Conservation (phyloP, 768 basidiomycete species). For the Dacryopinax primogenitus region DNA sequence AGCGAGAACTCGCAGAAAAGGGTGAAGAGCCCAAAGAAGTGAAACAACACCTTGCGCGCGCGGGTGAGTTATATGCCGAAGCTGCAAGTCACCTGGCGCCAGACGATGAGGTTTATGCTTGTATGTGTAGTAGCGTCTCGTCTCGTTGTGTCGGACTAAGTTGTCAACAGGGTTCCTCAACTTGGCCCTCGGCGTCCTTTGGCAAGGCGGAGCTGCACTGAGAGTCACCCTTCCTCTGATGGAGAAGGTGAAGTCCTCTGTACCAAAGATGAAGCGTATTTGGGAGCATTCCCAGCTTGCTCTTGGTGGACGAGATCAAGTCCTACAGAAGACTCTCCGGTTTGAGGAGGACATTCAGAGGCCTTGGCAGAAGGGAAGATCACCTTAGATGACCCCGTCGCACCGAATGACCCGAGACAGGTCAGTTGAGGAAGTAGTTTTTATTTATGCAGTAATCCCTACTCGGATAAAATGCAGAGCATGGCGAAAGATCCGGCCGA, state of each 20-base stretch:
- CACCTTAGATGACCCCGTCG: neutral
- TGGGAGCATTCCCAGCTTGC: constrained; percentile 17
- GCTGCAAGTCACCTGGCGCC: constrained; percentile 26
- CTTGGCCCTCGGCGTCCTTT: constrained; percentile 18
- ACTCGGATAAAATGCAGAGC: no score
- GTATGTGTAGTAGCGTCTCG: constrained; percentile 14
- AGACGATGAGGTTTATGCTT: constrained; percentile 31
- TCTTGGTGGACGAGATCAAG: neutral
- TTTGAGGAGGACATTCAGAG: neutral
- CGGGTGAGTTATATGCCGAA: constrained; percentile 25
- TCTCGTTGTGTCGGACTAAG: constrained; percentile 1
- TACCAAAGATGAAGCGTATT: constrained; percentile 20
- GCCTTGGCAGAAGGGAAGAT: neutral
- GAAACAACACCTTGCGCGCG: constrained; percentile 18
- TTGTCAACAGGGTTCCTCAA: constrained; percentile 26
- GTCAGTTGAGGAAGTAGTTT: neutral
- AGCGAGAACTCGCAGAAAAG: constrained; percentile 21
- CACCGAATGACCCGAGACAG: neutral
- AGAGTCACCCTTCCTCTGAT: constrained; percentile 22
- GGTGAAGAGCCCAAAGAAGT: constrained; percentile 16
- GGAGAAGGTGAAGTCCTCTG: constrained; percentile 19
- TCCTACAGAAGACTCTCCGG: neutral
- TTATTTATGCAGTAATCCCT: neutral
- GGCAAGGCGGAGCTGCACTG: constrained; percentile 19
- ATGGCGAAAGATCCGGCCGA: no score